These are phyloP conservation scores for Vanrija sp. DNA, from an alignment of 1,284 basidiomycete species.

Conservation along the genomic window DNA sequence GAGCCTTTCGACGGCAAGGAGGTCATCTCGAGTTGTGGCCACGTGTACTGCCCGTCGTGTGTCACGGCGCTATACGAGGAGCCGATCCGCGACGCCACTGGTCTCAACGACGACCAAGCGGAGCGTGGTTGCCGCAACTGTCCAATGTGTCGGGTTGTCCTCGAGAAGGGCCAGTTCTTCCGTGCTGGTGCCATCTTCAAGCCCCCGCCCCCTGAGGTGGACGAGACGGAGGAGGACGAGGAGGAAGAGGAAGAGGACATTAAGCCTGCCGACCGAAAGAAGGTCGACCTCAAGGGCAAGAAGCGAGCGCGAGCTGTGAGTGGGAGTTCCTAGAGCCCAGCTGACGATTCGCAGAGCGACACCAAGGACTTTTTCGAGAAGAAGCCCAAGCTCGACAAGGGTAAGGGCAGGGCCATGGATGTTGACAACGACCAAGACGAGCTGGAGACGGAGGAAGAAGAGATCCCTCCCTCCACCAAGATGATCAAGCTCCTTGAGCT, in stretches of 20 bases:
- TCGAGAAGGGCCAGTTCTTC: conserved; percentile 35
- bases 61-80: conserved; percentile 34
- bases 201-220: conserved; percentile 17
- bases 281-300: conserved; percentile 30
- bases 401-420: conserved; percentile 5
- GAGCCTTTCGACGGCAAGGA: conserved; percentile 34
- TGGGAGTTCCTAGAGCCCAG: not conserved
- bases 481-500: conserved; percentile 36
- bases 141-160: conserved; percentile 40
- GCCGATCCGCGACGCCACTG: conserved; percentile 19
- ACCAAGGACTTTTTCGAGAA: conserved; percentile 4
- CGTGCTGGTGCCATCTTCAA: conserved; percentile 35
- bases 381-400: conserved; percentile 7
- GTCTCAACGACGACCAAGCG: conserved; percentile 30
- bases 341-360: not conserved
- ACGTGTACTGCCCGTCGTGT: conserved; percentile 43
- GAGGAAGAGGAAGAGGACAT: conserved; percentile 3
- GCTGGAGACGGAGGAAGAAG: conserved; percentile 1
- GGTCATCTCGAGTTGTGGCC: conserved; percentile 38
- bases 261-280: not conserved
- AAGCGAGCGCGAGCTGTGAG: conserved; percentile 34
- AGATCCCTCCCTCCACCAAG: conserved; percentile 35
- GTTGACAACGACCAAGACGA: conserved; percentile 2
- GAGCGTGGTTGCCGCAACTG: conserved; percentile 32
- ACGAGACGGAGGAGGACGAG: conserved; percentile 61